A percentile compares a stretch with the other conserved stretches of the same genome.
phyloP scores from a whole-genome alignment of 2,329 filamentous ascomycete genomes.

The Fusarium marasasianum region DNA sequence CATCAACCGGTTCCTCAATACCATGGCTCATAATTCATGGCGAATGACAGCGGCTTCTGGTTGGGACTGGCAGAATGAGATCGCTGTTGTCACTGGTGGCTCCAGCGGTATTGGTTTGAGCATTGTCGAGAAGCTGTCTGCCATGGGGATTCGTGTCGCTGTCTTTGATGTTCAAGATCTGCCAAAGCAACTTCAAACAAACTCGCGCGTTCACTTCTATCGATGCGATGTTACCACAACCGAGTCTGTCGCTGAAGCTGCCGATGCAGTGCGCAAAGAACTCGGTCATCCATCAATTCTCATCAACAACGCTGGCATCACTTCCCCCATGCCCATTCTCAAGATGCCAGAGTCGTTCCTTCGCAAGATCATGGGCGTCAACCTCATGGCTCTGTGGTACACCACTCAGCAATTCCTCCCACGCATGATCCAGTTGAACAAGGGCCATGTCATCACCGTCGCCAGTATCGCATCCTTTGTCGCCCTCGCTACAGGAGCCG shows the following conservation, averaged over 20 bases:
- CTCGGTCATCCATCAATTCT: slow-evolving; percentile 73
- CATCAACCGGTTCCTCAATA: slow-evolving; percentile 40
- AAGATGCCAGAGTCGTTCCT: slow-evolving; percentile 64
- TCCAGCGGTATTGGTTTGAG: slow-evolving; percentile 54
- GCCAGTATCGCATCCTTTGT: slow-evolving; percentile 72
- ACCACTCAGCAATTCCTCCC: slow-evolving; percentile 73
- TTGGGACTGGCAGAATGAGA: slow-evolving; percentile 52
- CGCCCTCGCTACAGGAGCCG: slow-evolving; percentile 67
- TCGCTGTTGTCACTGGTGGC: slow-evolving; percentile 57
- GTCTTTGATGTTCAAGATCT: slow-evolving; percentile 69
- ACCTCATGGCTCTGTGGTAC: slow-evolving; percentile 72
- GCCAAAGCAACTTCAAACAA: slow-evolving; percentile 38
- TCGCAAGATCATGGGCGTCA: slow-evolving; percentile 74
- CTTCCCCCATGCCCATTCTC: slow-evolving; percentile 67
- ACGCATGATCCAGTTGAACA: slow-evolving; percentile 67
- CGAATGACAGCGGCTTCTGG: slow-evolving; percentile 26
- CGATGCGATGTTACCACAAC: slow-evolving; percentile 54
- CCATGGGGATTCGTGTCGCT: slow-evolving; percentile 67
- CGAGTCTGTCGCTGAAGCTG: slow-evolving; percentile 55
- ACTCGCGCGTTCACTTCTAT: slow-evolving; percentile 45
- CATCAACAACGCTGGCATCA: slow-evolving; percentile 76
- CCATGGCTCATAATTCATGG: slow-evolving; percentile 46
- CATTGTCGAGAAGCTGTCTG: slow-evolving; percentile 46
- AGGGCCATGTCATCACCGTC: slow-evolving; percentile 77
- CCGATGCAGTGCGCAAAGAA: slow-evolving; percentile 49